Evolutionary conservation across 2,329 filamentous ascomycete species (phyloP).

Genomic region (Talaromyces sp.): DNA sequence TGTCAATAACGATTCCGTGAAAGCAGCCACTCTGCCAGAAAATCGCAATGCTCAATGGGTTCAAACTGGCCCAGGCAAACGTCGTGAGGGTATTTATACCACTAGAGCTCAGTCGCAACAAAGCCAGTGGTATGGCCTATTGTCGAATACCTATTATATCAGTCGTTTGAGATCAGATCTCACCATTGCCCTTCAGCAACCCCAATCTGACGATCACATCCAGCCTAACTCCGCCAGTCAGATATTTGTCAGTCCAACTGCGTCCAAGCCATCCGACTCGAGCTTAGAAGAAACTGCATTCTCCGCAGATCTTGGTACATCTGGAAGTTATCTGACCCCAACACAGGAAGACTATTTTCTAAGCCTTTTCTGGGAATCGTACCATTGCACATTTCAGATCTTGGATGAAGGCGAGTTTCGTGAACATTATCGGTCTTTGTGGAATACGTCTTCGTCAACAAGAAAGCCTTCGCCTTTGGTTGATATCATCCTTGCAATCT

Average conservation of each 20-base stretch:
- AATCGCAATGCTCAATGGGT: background rate
- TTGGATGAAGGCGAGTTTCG: slow-evolving; percentile 46
- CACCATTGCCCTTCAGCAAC: slow-evolving; percentile 30
- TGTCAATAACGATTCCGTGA: slow-evolving; percentile 21
- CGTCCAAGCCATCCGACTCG: slow-evolving; percentile 5
- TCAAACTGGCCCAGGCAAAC: slow-evolving; percentile 18
- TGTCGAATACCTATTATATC: slow-evolving; percentile 48
- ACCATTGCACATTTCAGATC: slow-evolving; percentile 43
- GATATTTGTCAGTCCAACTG: slow-evolving; percentile 20
- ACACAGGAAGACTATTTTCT: slow-evolving; percentile 49
- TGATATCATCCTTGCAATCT: slow-evolving; percentile 52
- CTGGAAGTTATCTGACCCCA: slow-evolving; percentile 32
- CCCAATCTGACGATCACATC: slow-evolving; percentile 29
- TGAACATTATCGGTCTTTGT: slow-evolving; percentile 44
- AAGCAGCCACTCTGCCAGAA: slow-evolving; percentile 11
- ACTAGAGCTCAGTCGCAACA: slow-evolving; percentile 35
- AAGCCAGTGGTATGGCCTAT: slow-evolving; percentile 44
- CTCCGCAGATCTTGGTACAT: slow-evolving; percentile 16
- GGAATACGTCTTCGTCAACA: slow-evolving; percentile 24
- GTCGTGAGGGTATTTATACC: slow-evolving; percentile 40
- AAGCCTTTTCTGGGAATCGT: slow-evolving; percentile 48
- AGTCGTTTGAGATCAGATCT: slow-evolving; percentile 41
- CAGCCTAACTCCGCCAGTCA: slow-evolving; percentile 28
- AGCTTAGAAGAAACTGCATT: slow-evolving; percentile 14
- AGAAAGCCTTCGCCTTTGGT: slow-evolving; percentile 50